Conservation (phyloP, 2,329 filamentous ascomycete species). For the Fusarium sp. region DNA sequence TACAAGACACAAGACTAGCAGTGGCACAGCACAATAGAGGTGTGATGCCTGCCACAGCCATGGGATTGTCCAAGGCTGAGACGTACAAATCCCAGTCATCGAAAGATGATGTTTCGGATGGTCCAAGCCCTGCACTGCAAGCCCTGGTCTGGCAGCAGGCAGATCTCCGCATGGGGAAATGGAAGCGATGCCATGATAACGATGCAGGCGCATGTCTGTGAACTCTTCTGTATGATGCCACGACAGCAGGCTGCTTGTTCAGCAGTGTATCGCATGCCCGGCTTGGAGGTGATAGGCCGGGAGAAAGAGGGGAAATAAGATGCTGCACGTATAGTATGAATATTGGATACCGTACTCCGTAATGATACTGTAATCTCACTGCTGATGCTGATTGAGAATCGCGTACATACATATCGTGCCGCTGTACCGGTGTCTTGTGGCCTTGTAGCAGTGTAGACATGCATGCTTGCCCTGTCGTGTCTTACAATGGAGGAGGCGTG, state of each 20-base stretch:
- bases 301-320: conserved; percentile 17
- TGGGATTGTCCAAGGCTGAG: conserved; percentile 29
- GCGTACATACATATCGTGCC: conserved; percentile 38
- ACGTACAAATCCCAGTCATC: conserved; percentile 25
- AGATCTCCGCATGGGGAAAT: conserved; percentile 38
- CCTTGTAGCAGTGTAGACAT: conserved; percentile 17
- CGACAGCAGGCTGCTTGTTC: conserved; percentile 16
- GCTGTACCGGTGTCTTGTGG: conserved; percentile 29
- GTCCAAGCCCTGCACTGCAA: not conserved
- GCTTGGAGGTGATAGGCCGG: conserved; percentile 25
- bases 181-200: conserved; percentile 30
- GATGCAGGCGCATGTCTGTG: conserved; percentile 33
- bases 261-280: conserved; percentile 11
- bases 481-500: conserved; percentile 32
- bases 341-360: conserved; percentile 19
- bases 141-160: conserved; percentile 20
- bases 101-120: conserved; percentile 30
- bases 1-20: conserved; percentile 16
- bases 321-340: conserved; percentile 11
- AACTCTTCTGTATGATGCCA: conserved; percentile 27
- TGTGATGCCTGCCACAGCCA: conserved; percentile 39
- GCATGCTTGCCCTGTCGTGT: not conserved
- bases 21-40: conserved; percentile 27
- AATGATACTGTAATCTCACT: conserved; percentile 21
- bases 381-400: conserved; percentile 17